A percentile compares a stretch with the other conserved stretches of the same genome.
Conservation (phyloP, 805 yeast species). For the Cephaloascus fragrans region DNA sequence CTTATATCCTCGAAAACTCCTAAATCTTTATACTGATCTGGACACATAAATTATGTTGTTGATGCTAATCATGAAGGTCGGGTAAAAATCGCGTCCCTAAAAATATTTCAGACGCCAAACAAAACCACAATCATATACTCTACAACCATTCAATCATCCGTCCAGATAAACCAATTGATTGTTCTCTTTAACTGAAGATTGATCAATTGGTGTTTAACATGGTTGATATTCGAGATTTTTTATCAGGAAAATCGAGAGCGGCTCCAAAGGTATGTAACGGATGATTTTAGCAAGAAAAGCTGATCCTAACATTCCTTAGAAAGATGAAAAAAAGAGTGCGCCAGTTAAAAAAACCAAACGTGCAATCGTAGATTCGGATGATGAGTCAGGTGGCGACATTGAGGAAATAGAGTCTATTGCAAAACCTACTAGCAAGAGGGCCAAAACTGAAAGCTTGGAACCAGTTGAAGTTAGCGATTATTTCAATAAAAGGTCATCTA, state of each 20-base stretch:
- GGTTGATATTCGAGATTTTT: slow-evolving; percentile 31
- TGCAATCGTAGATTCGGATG: slow-evolving; percentile 2
- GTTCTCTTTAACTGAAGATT: not conserved
- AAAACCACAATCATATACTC: too few species aligned
- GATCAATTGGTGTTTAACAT: too few species aligned
- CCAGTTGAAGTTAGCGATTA: not conserved
- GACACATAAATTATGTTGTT: not conserved
- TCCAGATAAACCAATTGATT: not conserved
- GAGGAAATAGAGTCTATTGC: not conserved
- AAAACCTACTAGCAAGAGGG: not conserved
- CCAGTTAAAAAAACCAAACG: not conserved
- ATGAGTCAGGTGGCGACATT: slow-evolving; percentile 2
- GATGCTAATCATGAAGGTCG: not conserved
- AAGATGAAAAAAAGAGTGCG: slow-evolving; percentile 1
- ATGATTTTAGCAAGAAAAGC: too few species aligned
- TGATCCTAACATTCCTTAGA: too few species aligned
- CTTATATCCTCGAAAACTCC: too few species aligned
- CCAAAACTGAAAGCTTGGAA: not conserved
- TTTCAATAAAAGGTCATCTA: not conserved
- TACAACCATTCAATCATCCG: too few species aligned
- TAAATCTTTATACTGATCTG: not conserved
- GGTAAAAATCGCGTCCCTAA: not conserved
- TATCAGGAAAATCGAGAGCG: slow-evolving; percentile 10
- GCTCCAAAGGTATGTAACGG: not conserved
- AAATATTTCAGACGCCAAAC: too few species aligned